phyloP scores from a whole-genome alignment of 495 filamentous ascomycete genomes.

The Trichoderma virens region DNA sequence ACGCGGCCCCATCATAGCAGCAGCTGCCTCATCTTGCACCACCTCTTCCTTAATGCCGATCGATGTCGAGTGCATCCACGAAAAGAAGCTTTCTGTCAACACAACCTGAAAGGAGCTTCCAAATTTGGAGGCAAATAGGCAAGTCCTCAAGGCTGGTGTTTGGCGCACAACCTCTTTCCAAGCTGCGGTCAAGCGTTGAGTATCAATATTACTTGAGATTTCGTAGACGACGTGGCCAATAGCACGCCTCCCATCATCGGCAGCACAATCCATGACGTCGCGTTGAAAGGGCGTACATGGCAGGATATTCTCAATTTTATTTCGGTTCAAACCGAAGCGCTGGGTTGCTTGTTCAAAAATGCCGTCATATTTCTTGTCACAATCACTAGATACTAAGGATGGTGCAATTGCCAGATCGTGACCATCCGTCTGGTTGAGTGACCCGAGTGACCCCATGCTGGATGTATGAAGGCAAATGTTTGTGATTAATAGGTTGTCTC shows the following conservation, averaged over 20 bases:
- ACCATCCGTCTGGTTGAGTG: not conserved
- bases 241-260: not conserved
- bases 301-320: not conserved
- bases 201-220: not conserved
- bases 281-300: not conserved
- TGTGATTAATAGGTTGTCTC: not conserved
- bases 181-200: not conserved
- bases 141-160: not conserved
- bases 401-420: not conserved
- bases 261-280: not conserved
- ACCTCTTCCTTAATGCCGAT: not conserved
- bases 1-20: not conserved
- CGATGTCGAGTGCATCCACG: not conserved
- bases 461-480: not conserved
- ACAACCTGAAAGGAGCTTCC: not conserved
- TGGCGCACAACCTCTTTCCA: not conserved
- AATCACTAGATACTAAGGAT: not conserved
- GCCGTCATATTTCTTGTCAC: not conserved
- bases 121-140: not conserved
- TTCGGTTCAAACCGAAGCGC: not conserved
- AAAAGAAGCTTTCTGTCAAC: not conserved
- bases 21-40: not conserved
- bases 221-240: not conserved
- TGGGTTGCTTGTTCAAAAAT: not conserved
- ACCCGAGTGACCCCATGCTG: not conserved